Percentiles rank a stretch among this genome's conserved stretches.
These are phyloP conservation scores for Xylariaceae sp. DNA, from an alignment of 2,329 filamentous ascomycete genomes.

Conservation along the genomic window DNA sequence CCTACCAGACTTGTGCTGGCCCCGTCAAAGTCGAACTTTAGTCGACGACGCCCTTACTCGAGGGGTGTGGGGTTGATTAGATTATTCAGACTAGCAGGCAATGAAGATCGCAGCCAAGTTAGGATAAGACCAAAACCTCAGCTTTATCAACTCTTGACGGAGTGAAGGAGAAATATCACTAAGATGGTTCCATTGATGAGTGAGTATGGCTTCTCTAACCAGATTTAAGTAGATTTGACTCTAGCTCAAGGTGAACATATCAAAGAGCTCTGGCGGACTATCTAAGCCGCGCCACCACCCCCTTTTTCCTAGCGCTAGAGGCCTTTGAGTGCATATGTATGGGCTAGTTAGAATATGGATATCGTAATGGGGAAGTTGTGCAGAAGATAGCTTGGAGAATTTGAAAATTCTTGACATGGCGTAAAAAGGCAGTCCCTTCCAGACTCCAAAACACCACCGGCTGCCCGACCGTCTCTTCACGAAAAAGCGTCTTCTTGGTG, in stretches of 20 bases:
- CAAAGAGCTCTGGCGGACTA: constrained; percentile 9
- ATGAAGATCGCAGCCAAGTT: neutral
- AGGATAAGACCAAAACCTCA: neutral
- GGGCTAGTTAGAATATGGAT: constrained; percentile 29
- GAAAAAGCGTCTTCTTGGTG: constrained; percentile 36
- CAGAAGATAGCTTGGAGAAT: constrained; percentile 25
- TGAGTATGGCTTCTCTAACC: constrained; percentile 26
- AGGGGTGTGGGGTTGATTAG: too few species aligned
- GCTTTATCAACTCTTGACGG: too few species aligned
- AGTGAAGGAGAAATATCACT: neutral
- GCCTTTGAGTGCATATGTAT: constrained; percentile 27
- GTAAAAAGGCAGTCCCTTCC: constrained; percentile 30
- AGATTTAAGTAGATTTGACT: constrained; percentile 21
- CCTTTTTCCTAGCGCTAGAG: constrained; percentile 29
- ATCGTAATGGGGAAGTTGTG: constrained; percentile 29
- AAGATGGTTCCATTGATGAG: constrained; percentile 19
- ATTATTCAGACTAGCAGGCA: too few species aligned
- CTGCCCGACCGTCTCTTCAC: constrained; percentile 37
- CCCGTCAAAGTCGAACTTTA: too few species aligned
- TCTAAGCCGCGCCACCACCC: constrained; percentile 22
- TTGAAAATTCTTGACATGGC: constrained; percentile 32
- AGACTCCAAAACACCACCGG: constrained; percentile 41
- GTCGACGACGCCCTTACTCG: too few species aligned
- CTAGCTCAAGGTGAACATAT: constrained; percentile 19
- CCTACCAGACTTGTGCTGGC: too few species aligned